Evolutionary conservation across 2,329 filamentous ascomycete species (phyloP), one percentile per base, ranked within the genome.

Genomic region (Curvularia sp.): DNA sequence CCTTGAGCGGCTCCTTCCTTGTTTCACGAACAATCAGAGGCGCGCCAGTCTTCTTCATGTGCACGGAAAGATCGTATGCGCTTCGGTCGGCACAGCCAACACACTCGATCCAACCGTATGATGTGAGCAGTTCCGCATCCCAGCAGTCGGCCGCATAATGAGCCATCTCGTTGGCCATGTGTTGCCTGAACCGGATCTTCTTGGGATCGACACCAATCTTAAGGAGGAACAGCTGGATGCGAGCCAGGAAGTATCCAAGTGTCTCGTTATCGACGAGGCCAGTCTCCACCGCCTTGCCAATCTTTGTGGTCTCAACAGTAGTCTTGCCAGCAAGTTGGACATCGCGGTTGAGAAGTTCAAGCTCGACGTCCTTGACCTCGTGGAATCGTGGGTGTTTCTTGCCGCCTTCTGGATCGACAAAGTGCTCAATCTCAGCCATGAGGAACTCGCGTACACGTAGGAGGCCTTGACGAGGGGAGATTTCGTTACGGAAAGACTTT

Each of bases 351-450:
- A 99, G 86, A 25, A 99, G 86, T 53, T 89, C 86, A 57, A 99
- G 84, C 81, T 96, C 89, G 46, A 95, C 80, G 68, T 96, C 83
- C 74, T 92, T 89, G 58, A 99, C 89, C 71, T 97, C 91, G 45
- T 87, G 80, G 80, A 99, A 99, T 55, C 93, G 90, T 51, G 85
- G 80, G 77, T 99, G 95, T 81, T 95, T 96, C 87, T 99, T 99
- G 80, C 93, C 92, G 74, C 92, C 88, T 73, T 95, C 84, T 10
- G 95, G 95, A 73, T 99, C 95, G 67, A 99, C 95, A 75, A 92
- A 99, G 79, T 99, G 95, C 82, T 99, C 95, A 69, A 99, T 97
- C 80, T 99, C 95, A 23, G 94, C 95, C 95, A 99, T 98, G 70
- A 97, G 81, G 81, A 99, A 98, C 78, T 99, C 95, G 70, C 95